These are phyloP conservation scores for Solanum rostratum DNA, from an alignment of 257 asterid genomes.

Conservation along the genomic window DNA sequence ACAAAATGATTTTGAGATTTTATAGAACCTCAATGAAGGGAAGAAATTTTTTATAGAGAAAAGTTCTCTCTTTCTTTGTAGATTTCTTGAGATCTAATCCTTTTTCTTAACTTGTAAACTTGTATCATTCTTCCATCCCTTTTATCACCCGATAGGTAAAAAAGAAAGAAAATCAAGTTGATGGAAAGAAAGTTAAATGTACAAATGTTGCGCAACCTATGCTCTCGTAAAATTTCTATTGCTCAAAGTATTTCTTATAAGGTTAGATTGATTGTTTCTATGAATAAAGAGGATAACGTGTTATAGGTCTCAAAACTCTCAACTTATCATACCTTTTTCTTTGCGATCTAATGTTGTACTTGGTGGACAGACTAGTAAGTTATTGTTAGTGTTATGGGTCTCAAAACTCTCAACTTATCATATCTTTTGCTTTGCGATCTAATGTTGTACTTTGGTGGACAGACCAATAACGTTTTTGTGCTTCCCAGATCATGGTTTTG, in stretches of 20 bases:
- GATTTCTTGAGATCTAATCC: background rate
- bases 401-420: too few species aligned
- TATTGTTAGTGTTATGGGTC: background rate
- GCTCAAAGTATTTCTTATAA: background rate
- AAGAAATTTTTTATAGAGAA: background rate
- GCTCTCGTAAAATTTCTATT: background rate
- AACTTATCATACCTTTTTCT: background rate
- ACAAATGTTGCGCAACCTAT: background rate
- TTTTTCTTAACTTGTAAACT: background rate
- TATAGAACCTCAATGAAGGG: too few species aligned
- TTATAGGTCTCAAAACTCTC: background rate
- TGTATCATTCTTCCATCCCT: background rate
- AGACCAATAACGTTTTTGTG: background rate
- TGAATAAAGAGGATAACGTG: background rate
- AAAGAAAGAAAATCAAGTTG: too few species aligned
- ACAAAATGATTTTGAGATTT: background rate
- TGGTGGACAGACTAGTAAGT: background rate
- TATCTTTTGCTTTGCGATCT: background rate
- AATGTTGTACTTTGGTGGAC: background rate
- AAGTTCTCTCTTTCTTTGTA: background rate
- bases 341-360: background rate
- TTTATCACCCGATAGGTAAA: background rate
- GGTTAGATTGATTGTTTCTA: background rate
- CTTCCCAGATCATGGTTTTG: background rate
- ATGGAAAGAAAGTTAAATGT: background rate